Percentiles rank a stretch among this genome's conserved stretches.
These are phyloP conservation scores for Ophiosphaerella korrae DNA, from an alignment of 2,329 filamentous ascomycete genomes.

Conservation along the genomic window DNA sequence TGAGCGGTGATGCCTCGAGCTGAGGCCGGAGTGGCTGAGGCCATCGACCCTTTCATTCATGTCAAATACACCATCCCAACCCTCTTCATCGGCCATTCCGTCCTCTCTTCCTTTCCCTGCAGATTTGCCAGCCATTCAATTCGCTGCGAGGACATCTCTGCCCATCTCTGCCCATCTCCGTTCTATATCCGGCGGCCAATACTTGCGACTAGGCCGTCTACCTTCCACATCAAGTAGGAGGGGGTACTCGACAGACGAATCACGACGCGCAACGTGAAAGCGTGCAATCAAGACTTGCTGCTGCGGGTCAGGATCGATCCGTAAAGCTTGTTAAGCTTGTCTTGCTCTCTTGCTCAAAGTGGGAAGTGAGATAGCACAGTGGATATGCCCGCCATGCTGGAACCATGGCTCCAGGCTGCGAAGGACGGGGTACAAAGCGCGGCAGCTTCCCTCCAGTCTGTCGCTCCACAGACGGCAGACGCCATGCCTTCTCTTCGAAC, in stretches of 20 bases:
- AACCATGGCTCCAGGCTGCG: constrained; percentile 22
- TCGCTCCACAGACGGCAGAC: constrained; percentile 22
- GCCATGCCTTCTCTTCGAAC: constrained; percentile 43
- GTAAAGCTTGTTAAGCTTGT: constrained; percentile 34
- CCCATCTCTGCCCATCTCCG: constrained; percentile 1
- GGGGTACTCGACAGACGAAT: constrained; percentile 21
- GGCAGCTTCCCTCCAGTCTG: constrained; percentile 11
- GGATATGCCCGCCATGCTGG: constrained; percentile 30
- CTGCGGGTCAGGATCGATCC: constrained; percentile 32
- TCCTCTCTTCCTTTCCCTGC: constrained; percentile 6
- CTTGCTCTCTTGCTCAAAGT: constrained; percentile 11
- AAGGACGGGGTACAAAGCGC: constrained; percentile 35
- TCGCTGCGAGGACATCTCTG: constrained; percentile 5
- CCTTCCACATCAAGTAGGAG: constrained; percentile 27
- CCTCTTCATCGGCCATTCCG: constrained; percentile 6
- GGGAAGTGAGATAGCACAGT: constrained; percentile 1
- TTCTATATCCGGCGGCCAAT: constrained; percentile 7
- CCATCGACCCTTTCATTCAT: constrained; percentile 25
- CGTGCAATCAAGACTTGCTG: constrained; percentile 27
- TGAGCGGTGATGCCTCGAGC: constrained; percentile 26
- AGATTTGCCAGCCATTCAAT: constrained; percentile 13
- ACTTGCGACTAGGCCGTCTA: constrained; percentile 13
- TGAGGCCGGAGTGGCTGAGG: constrained; percentile 43
- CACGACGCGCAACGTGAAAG: constrained; percentile 20
- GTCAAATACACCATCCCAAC: constrained; percentile 5